Evolutionary conservation across 2,329 filamentous ascomycete genomes (phyloP).

Genomic region (Laburnicola sp.): DNA sequence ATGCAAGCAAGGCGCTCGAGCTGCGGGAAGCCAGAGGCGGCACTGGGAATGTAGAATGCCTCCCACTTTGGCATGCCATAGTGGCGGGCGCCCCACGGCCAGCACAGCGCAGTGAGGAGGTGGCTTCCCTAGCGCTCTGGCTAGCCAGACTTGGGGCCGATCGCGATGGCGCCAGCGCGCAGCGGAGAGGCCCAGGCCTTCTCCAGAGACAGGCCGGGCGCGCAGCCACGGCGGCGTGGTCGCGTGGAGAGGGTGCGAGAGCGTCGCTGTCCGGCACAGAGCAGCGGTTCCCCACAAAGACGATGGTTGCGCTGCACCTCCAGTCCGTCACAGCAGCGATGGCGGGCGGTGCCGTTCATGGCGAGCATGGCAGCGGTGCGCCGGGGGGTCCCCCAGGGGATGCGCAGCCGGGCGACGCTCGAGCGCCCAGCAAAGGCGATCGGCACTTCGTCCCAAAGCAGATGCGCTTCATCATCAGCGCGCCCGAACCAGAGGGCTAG

Average conservation of each 20-base stretch:
- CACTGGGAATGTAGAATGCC: not conserved
- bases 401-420: constrained; percentile 17
- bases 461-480: constrained; percentile 8
- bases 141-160: constrained; percentile 32
- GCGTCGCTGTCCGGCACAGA: constrained; percentile 18
- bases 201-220: not conserved
- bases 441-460: constrained; percentile 25
- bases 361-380: too few species aligned
- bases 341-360: too few species aligned
- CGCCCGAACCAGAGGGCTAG: constrained; percentile 15
- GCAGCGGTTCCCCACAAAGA: constrained; percentile 28
- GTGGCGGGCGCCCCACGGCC: constrained; percentile 20
- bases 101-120: constrained; percentile 20
- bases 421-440: constrained; percentile 20
- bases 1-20: constrained; percentile 23
- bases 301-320: constrained; percentile 12
- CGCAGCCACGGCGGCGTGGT: not conserved
- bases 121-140: constrained; percentile 18
- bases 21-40: constrained; percentile 14
- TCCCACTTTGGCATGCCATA: constrained; percentile 1
- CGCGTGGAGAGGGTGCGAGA: constrained; percentile 1
- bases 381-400: not conserved
- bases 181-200: not conserved
- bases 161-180: constrained; percentile 35
- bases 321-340: too few species aligned